Base-by-base conservation (phyloP, 768 basidiomycete genomes). In the Lenzites betulinus region DNA sequence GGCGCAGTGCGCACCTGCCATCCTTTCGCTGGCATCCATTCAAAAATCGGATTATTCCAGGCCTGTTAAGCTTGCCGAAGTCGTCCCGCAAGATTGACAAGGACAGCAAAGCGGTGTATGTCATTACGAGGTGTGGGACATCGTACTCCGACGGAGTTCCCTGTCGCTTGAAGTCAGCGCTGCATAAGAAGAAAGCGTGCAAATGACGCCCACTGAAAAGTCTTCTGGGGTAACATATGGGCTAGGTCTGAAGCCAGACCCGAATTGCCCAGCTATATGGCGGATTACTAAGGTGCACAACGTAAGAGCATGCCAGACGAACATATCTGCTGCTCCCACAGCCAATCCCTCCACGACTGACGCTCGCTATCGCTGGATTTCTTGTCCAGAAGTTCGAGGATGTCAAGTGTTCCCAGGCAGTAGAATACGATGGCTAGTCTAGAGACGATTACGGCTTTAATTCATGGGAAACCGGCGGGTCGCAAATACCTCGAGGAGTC, bases 351-450 rank as follows among this genome's bases (percentile, higher is more conserved):
- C 89, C 90, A 96, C 0, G 71, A 71, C 42, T 82, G 73, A n/a
- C 83, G 82, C 64, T 94, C 86, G 16, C 70, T 66, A 7, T 77
- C 70, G 9, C 70, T 79, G 1, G 79, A 80, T 64, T 82, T 83
- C 4, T 64, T 64, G 6, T 79, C 69, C 1, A 89, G 62, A 0
- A 76, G 70, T 2, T 81, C 85, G 11, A 94, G 79, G 30, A 98
- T 75, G 68, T 98, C 95, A 36, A 99, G 76, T 0, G 85, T 81
- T 0, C 93, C 89, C 20, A 98, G 76, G 66, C 90, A 93, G 71
- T 98, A 99, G 77, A 94, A 98, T 18, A 81, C 87, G 50, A 97
- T 70, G 4, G 92, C 92, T 69, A 96, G 77, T 68, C 95, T 97
- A 33, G 18, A 11, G n/a, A 53, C 9, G 11, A 33, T 33, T 4